Conservation (phyloP, 2,329 filamentous ascomycete genomes). For the Exophiala sp. region DNA sequence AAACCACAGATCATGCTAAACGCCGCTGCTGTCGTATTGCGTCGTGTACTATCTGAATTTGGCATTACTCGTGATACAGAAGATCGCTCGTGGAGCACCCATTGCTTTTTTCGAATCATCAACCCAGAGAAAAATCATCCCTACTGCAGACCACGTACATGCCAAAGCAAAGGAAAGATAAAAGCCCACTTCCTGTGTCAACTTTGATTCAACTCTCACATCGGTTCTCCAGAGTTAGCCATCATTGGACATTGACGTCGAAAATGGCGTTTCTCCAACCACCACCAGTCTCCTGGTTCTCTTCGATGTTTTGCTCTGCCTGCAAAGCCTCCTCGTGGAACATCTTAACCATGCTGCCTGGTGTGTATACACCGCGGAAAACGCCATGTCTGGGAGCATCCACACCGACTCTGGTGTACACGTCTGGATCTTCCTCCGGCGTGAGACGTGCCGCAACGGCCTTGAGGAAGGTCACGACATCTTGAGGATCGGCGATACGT, state of each 20-base stretch:
- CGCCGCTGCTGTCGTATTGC: no score
- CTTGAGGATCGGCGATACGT: slow-evolving; percentile 73
- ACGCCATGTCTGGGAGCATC: slow-evolving; percentile 59
- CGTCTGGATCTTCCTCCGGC: slow-evolving; percentile 69
- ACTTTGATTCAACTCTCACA: not conserved
- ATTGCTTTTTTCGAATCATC: no score
- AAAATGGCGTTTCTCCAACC: slow-evolving; percentile 88
- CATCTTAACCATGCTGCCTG: slow-evolving; percentile 82
- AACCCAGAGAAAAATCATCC: no score
- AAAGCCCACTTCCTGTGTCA: no score
- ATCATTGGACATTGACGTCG: slow-evolving; percentile 39
- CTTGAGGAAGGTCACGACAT: slow-evolving; percentile 76
- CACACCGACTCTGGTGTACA: slow-evolving; percentile 71
- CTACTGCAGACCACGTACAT: no score
- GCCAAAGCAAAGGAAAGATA: no score
- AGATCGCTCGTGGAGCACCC: no score
- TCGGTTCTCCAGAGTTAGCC: not conserved
- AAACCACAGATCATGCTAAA: no score
- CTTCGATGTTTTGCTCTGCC: slow-evolving; percentile 70
- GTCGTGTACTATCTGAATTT: no score
- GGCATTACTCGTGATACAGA: no score
- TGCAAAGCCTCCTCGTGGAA: slow-evolving; percentile 76
- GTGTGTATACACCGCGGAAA: slow-evolving; percentile 82
- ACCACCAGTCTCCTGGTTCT: slow-evolving; percentile 60
- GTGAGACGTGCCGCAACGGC: slow-evolving; percentile 74